Evolutionary conservation across 768 basidiomycete genomes (phyloP), one percentile per base, ranked within the genome.

Genomic region (Crucibulum laeve): DNA sequence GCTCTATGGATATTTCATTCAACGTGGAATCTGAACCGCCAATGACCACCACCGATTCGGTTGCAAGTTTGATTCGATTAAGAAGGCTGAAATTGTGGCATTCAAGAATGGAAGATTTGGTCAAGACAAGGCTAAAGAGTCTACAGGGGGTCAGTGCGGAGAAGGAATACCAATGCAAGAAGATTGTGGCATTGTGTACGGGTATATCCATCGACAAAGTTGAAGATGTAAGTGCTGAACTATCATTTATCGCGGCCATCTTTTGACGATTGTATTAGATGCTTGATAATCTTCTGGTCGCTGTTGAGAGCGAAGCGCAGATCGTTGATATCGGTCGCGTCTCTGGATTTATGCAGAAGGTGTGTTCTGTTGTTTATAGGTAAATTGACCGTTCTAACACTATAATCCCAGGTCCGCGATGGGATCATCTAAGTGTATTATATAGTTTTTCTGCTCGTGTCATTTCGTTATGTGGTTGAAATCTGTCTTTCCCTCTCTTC

Each of bases 281-380:
- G 81, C 70, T 95, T 43, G 90, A 90, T 51, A 82, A 86, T 50
- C 72, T 96, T 40, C 77, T 94, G 22, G 70, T 87, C 50, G 91
- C 93, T 23, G 79, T 96, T 40, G 91, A 95, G 60, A 93, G 90
- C 54, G 91, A 94, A 55, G 67, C 84, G 2, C 80, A 86, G 46
- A 76, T 86, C 44, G 79, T 87, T 23, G 91, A 93, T 61, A 81
- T 93, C 42, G 81, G 80, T 34, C 80, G 90, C 42, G 86, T 94
- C 30, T 90, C 90, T 37, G 87, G 85, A 1, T 93, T 94, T 61
- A 87, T 94, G 87, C 87, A 89, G 62, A 92, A 90, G 74, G 87
- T 87, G 40, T 21, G 69, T 42, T 24, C 32, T 36, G 26, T 43
- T 11, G 25, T 10, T 22, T 26, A 5, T 18, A 28, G 36, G n/a